A percentile compares a stretch with the other conserved stretches of the same genome.
These are phyloP conservation scores for Corinectria fuckeliana DNA, from an alignment of 2,329 filamentous ascomycete species.

Conservation along the genomic window DNA sequence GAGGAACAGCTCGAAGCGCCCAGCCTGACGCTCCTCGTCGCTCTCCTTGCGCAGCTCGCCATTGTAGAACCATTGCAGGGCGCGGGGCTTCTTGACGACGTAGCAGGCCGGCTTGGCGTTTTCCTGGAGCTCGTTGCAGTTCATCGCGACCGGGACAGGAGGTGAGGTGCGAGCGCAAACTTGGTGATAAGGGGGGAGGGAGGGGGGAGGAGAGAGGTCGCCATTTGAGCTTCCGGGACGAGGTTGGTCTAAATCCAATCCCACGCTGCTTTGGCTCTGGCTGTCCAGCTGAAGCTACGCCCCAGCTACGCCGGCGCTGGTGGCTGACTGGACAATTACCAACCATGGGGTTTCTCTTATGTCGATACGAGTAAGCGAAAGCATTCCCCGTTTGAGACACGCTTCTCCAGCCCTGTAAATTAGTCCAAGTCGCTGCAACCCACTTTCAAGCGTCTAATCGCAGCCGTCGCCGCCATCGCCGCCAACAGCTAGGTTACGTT, in stretches of 20 bases:
- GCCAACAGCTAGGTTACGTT: neutral
- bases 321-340: slow-evolving; percentile 34
- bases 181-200: neutral
- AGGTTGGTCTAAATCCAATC: slow-evolving; percentile 10
- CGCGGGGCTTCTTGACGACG: slow-evolving; percentile 46
- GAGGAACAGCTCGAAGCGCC: slow-evolving; percentile 57
- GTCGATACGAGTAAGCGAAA: slow-evolving; percentile 15
- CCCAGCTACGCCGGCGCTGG: slow-evolving; percentile 10
- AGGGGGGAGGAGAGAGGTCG: neutral
- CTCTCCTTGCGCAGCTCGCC: slow-evolving; percentile 49
- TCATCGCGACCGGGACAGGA: slow-evolving; percentile 36
- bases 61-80: slow-evolving; percentile 55
- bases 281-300: slow-evolving; percentile 3
- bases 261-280: slow-evolving; percentile 2
- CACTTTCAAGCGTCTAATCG: neutral
- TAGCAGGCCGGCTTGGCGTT: slow-evolving; percentile 41
- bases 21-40: slow-evolving; percentile 53
- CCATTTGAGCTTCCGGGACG: slow-evolving; percentile 3
- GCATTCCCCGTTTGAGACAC: slow-evolving; percentile 3
- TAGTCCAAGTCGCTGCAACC: neutral
- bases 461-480: neutral
- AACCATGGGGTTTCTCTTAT: slow-evolving; percentile 18
- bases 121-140: slow-evolving; percentile 47
- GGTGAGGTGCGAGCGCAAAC: neutral
- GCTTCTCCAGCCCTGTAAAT: slow-evolving; percentile 5